Percentiles rank a stretch among this genome's conserved stretches.
phyloP scores from a whole-genome alignment of 257 asterid species.

The Scutellaria minor region DNA sequence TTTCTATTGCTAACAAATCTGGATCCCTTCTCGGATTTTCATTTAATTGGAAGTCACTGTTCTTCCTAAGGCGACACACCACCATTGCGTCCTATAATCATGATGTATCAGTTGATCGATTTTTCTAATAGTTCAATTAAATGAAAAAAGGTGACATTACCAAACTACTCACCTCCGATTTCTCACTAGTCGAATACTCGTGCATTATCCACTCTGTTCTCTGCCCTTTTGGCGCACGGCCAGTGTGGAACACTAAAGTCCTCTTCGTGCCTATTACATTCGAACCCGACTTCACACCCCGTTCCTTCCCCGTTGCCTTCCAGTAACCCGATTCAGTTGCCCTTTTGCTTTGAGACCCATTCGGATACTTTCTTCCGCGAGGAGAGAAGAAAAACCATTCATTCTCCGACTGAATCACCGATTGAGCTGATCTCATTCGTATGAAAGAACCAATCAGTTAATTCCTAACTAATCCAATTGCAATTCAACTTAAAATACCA shows the following conservation, averaged over 20 bases:
- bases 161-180: constrained; percentile 53
- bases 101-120: neutral
- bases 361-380: constrained; percentile 88
- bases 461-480: neutral
- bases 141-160: neutral
- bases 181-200: constrained; percentile 64
- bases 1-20: constrained; percentile 32
- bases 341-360: constrained; percentile 84
- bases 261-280: constrained; percentile 74
- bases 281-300: constrained; percentile 70
- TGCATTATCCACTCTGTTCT: constrained; percentile 98
- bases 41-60: constrained; percentile 62
- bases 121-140: neutral
- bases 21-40: constrained; percentile 39
- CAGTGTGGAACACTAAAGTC: constrained; percentile 84
- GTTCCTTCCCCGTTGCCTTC: constrained; percentile 95
- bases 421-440: constrained; percentile 50
- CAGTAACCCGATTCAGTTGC: constrained; percentile 83
- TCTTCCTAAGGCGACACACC: constrained; percentile 82
- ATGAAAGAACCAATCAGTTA: constrained; percentile 30
- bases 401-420: constrained; percentile 66
- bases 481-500: neutral
- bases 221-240: constrained; percentile 89
- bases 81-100: constrained; percentile 67
- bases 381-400: constrained; percentile 95